These are phyloP conservation scores for Paraglomus occultum DNA, from an alignment of 192 early-diverging fungal genomes.

Conservation along the genomic window DNA sequence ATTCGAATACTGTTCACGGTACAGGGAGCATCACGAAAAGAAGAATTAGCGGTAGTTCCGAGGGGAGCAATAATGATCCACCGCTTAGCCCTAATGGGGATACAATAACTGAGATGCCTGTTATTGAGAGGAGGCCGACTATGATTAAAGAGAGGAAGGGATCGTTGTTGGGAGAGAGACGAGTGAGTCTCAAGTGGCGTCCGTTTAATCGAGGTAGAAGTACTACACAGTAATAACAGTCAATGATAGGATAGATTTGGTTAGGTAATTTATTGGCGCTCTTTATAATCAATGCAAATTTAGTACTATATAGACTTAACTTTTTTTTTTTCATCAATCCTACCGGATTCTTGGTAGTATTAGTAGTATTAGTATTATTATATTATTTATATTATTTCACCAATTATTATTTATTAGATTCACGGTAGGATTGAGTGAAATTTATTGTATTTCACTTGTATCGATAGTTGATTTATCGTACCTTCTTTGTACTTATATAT, in stretches of 20 bases:
- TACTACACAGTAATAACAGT: constrained; percentile 16
- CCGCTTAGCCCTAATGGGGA: constrained; percentile 14
- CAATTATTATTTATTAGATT: no score
- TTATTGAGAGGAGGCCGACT: constrained; percentile 12
- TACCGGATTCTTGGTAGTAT: no score
- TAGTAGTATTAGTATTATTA: no score
- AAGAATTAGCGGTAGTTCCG: background rate
- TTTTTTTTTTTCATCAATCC: no score
- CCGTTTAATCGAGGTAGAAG: constrained; percentile 23
- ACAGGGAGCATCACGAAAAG: background rate
- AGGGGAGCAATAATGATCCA: background rate
- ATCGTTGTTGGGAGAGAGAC: constrained; percentile 18
- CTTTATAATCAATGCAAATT: no score
- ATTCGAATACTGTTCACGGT: background rate
- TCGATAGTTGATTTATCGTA: no score
- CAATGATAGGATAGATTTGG: background rate
- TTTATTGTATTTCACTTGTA: no score
- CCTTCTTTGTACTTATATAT: no score
- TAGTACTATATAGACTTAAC: no score
- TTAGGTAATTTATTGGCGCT: background rate
- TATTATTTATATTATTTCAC: no score
- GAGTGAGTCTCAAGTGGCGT: constrained; percentile 9
- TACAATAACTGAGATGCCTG: constrained; percentile 21
- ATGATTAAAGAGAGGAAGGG: constrained; percentile 16
- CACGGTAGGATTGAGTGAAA: no score